Evolutionary conservation across 495 filamentous ascomycete genomes (phyloP).

Genomic region (Xylaria curta): DNA sequence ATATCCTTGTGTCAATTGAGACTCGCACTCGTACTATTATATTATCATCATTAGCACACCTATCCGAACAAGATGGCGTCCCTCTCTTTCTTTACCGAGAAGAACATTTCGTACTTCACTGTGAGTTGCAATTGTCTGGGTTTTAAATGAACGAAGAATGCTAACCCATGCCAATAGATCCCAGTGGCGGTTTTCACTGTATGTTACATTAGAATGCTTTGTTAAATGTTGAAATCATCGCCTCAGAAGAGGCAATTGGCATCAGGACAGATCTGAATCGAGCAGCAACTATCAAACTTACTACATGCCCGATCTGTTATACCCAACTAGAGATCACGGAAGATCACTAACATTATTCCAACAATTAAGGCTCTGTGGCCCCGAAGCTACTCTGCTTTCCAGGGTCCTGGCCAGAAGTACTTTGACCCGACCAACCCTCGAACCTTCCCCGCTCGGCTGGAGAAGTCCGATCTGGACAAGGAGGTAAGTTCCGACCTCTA

Average conservation of each 20-base stretch:
- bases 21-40: neutral
- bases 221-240: neutral
- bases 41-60: neutral
- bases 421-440: constrained; percentile 43
- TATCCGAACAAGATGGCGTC: constrained; percentile 44
- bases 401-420: constrained; percentile 39
- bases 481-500: constrained; percentile 33
- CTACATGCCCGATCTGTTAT: neutral
- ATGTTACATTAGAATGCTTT: neutral
- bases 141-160: neutral
- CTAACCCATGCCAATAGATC: constrained; percentile 40
- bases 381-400: constrained; percentile 49
- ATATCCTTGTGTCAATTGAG: neutral
- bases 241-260: neutral
- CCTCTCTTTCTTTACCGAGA: constrained; percentile 45
- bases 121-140: constrained; percentile 35
- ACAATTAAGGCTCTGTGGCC: constrained; percentile 37
- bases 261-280: neutral
- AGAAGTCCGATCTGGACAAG: constrained; percentile 52
- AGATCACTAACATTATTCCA: constrained; percentile 1
- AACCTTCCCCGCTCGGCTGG: constrained; percentile 37
- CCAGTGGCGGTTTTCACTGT: constrained; percentile 53
- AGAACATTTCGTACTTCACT: constrained; percentile 54
- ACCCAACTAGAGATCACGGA: neutral
- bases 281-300: neutral